phyloP scores from a whole-genome alignment of 768 basidiomycete species.

The Cystobasidiopsis lactophilus region DNA sequence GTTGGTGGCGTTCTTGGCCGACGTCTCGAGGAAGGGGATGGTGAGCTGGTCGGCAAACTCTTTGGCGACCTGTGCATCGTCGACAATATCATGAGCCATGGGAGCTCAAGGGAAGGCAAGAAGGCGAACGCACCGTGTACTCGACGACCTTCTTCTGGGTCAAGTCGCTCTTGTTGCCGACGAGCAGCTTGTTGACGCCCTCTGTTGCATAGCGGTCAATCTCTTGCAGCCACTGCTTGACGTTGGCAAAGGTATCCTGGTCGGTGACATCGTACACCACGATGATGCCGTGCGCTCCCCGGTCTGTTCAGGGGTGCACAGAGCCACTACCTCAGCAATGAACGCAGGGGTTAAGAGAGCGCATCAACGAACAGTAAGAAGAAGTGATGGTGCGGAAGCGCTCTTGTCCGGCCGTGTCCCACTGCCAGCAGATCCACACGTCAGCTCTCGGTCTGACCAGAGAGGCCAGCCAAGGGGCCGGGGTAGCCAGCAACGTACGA shows the following conservation, averaged over 20 bases:
- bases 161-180: constrained; percentile 92
- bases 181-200: constrained; percentile 95
- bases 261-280: constrained; percentile 83
- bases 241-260: constrained; percentile 44
- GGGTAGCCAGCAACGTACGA: constrained; percentile 36
- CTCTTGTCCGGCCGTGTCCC: constrained; percentile 98
- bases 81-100: constrained; percentile 57
- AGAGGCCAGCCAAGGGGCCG: background rate
- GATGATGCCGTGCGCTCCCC: constrained; percentile 92
- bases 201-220: constrained; percentile 59
- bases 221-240: constrained; percentile 44
- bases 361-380: constrained; percentile 40
- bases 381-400: constrained; percentile 95
- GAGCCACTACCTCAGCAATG: no score
- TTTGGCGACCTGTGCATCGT: constrained; percentile 28
- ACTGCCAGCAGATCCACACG: constrained; percentile 32
- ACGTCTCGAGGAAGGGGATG: constrained; percentile 90
- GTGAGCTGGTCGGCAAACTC: constrained; percentile 79
- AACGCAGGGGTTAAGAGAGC: background rate
- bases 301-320: no score
- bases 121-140: constrained; percentile 29
- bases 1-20: constrained; percentile 86
- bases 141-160: constrained; percentile 60
- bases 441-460: no score
- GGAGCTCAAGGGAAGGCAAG: constrained; percentile 96